phyloP scores from a whole-genome alignment of 345 rosid species.

The Durio zibethinus region DNA sequence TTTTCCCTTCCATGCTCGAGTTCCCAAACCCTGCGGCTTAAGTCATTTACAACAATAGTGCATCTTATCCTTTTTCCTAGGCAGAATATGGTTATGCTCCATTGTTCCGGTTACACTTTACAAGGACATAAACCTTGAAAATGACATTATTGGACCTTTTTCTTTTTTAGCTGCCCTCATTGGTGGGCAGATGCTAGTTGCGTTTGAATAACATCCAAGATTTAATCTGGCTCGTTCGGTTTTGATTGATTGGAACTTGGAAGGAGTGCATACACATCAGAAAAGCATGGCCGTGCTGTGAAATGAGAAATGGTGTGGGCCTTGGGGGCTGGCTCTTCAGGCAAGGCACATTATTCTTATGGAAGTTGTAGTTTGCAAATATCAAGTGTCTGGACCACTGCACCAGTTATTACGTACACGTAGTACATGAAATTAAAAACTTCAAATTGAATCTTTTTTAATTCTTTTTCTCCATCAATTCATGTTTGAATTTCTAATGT shows the following conservation, averaged over 20 bases:
- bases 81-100: background rate
- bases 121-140: background rate
- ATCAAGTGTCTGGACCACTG: background rate
- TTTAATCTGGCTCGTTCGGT: background rate
- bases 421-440: background rate
- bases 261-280: background rate
- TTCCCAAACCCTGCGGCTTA: background rate
- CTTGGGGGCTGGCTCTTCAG: background rate
- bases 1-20: constrained; percentile 7
- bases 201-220: background rate
- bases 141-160: background rate
- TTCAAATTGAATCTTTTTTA: background rate
- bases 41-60: background rate
- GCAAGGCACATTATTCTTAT: background rate
- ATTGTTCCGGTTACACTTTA: background rate
- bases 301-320: background rate
- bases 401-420: background rate
- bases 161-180: background rate
- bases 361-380: background rate
- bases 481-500: background rate
- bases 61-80: constrained; percentile 7
- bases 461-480: background rate
- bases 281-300: background rate
- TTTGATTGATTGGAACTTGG: constrained; percentile 5
- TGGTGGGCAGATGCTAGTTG: background rate